Base-by-base conservation (phyloP, 148 eudicot species). In the Rheum nobile region DNA sequence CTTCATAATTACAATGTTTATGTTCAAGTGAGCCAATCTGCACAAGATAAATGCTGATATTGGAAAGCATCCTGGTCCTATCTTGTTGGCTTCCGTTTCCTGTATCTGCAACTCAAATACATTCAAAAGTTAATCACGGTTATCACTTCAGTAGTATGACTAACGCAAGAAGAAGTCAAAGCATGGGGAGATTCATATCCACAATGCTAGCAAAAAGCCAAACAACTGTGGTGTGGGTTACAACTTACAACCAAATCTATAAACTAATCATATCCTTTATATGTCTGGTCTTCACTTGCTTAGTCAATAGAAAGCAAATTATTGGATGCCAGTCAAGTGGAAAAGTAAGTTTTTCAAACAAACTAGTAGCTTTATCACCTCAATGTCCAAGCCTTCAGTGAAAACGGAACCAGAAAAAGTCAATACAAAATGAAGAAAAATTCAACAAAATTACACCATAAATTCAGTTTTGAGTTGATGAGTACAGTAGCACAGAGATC, bases 1-100 rank as follows among this genome's bases (percentile, higher is more conserved):
- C 55, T 78, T 82, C 71, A 71, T 74, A 67, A 79, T 67, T 63
- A 75, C 63, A 72, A 73, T 84, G 73, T 71, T 75, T 68, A 76
- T 52, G 73, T 77, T 67, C 42, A 85, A 42, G 68, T 74, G 87
- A 69, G 81, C 71, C 77, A 80, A 71, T 81, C 83, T 83, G 82
- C 80, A 83, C 17, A 85, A 67, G 57, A 87, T 57, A 84, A 82
- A 87, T 69, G 88, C 80, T 67, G 84, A 46, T 67, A 88, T 72
- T 21, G 83, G 38, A 65, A 31, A 65, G 11, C 41, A 75, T 65
- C 81, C 37, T 5, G 83, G 80, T 39, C 73, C 82, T 71, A 82
- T 76, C 75, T 80, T 32, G 68, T 77, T 80, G 74, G 82, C 70
- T 77, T 47, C 79, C 59, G 70, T 75, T 73, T 72, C 92, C 92